Evolutionary conservation across 176 grass and related monocot genomes (phyloP), one percentile per base, ranked within the genome.

Genomic region (Phoenix roebelenii): DNA sequence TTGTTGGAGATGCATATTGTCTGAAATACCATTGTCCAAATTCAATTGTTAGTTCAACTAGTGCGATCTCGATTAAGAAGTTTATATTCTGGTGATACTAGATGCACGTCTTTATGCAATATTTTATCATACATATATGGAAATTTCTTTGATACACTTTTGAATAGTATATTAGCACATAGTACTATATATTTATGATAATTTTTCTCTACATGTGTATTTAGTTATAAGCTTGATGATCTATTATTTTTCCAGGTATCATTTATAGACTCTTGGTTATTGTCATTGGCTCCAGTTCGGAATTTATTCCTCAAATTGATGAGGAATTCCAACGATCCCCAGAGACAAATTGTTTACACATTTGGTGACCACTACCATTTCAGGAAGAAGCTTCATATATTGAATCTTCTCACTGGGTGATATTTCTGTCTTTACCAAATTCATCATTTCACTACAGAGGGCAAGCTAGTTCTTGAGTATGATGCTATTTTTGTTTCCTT

Each of bases 341-440:
- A 70, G 16, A 83, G 77, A 52, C 64, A 87, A 5, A 72, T 64
- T 22, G 64, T 79, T 12, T 96, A 82, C 24, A 65, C 77, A 63
- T 87, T 87, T 63, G 86, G 86, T 5, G 86, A 87, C 61, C 65
- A 87, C 58, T 96, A 87, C 68, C 23, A 87, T 52, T 82, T 96
- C 35, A 74, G 83, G 60, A 90, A 96, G 30, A 58, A 87, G 22
- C 83, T 90, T 62, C 57, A 80, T n/a, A 96, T 96, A 58, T n/a
- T 82, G 54, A 95, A 95, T 71, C 86, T 90, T 66, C 83, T 95
- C 19, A 95, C 91, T 7, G 91, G 91, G 86, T 95, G 90, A 73
- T 5, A 5, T 18, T 49, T 17, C 50, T 62, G 17, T n/a, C 57
- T 54, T 17, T 62, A 50, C 44, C 25, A 19, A 29, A 19, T n/a